phyloP scores from a whole-genome alignment of 2,329 filamentous ascomycete species.

The Diplocarpon rosae region DNA sequence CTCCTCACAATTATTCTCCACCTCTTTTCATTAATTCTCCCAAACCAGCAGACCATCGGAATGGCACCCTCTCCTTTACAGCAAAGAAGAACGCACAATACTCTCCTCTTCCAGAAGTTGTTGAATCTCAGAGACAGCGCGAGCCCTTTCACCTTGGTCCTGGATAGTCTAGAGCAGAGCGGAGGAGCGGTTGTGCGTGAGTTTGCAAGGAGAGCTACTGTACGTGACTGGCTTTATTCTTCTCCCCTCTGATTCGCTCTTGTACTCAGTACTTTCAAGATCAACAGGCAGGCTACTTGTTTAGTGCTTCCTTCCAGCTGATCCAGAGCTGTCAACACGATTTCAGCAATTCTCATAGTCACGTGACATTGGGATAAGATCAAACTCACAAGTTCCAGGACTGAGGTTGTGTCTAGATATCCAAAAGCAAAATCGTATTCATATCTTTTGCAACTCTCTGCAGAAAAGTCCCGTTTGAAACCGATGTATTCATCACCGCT shows the following conservation, averaged over 20 bases:
- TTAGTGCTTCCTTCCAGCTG: no score
- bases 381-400: not conserved
- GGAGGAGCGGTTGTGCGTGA: conserved; percentile 60
- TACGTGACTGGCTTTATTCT: conserved; percentile 9
- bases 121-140: conserved; percentile 67
- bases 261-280: no score
- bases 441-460: conserved; percentile 67
- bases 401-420: conserved; percentile 32
- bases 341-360: not conserved
- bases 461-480: conserved; percentile 41
- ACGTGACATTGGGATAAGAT: not conserved
- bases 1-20: not conserved
- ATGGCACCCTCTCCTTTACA: conserved; percentile 48
- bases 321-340: no score
- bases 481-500: conserved; percentile 57
- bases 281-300: no score
- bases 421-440: conserved; percentile 61
- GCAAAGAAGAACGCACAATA: conserved; percentile 72
- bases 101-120: conserved; percentile 73
- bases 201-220: conserved; percentile 66
- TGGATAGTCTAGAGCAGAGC: conserved; percentile 78
- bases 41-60: conserved; percentile 5
- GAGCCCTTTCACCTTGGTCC: conserved; percentile 75
- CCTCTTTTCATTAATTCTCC: not conserved
- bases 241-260: not conserved